Conservation (phyloP, 768 basidiomycete genomes). For the Chalciporus piperatus region DNA sequence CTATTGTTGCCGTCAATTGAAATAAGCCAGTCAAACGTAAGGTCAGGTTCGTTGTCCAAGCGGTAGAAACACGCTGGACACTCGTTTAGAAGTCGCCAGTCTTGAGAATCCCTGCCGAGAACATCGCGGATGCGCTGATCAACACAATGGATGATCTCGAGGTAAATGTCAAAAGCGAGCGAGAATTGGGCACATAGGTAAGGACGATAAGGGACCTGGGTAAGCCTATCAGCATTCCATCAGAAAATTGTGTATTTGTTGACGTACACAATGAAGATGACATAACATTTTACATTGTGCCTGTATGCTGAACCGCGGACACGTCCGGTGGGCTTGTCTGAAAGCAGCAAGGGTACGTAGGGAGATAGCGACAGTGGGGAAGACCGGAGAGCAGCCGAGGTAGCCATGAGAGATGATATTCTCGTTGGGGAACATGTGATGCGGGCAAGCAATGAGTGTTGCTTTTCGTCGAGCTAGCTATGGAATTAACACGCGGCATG, state of each 20-base stretch:
- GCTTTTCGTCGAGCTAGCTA: neutral
- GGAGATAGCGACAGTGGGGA: slow-evolving; percentile 12
- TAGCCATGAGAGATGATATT: slow-evolving; percentile 6
- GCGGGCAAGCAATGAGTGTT: neutral
- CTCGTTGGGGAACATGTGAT: slow-evolving; percentile 9
- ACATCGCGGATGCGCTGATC: neutral
- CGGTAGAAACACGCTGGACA: slow-evolving; percentile 14
- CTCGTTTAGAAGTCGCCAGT: slow-evolving; percentile 8
- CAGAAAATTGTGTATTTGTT: too few relatives aligned
- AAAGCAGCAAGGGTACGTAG: slow-evolving; percentile 9
- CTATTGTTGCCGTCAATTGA: slow-evolving; percentile 14
- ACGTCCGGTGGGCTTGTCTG: slow-evolving; percentile 1
- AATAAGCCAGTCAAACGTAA: neutral
- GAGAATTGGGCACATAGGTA: slow-evolving; percentile 6
- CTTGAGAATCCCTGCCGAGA: neutral
- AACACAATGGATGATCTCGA: slow-evolving; percentile 9
- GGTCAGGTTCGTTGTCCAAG: neutral
- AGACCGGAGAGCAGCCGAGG: slow-evolving; percentile 5
- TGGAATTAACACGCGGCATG: too few relatives aligned
- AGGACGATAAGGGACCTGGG: slow-evolving; percentile 2
- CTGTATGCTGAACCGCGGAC: slow-evolving; percentile 10
- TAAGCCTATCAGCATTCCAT: neutral
- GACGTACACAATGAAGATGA: neutral
- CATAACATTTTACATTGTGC: neutral
- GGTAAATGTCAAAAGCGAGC: slow-evolving; percentile 3